These are phyloP conservation scores for Dendrobium officinale DNA, from an alignment of 106 monocot genomes.

Conservation along the genomic window DNA sequence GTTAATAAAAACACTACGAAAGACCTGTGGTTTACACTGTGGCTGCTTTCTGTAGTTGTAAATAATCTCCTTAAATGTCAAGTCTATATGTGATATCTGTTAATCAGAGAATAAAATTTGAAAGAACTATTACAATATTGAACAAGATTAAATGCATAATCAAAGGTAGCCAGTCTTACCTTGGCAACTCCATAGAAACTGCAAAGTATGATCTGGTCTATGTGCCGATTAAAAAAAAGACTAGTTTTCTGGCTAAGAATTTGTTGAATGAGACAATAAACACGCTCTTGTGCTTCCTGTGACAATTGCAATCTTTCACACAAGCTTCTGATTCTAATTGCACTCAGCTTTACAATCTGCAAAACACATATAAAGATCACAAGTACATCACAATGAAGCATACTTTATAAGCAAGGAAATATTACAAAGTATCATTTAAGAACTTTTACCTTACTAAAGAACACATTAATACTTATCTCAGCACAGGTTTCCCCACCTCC, in stretches of 20 bases:
- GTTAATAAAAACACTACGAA: slow-evolving; percentile 85
- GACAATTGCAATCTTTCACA: slow-evolving; percentile 76
- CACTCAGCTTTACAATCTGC: slow-evolving; percentile 73
- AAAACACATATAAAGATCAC: not conserved
- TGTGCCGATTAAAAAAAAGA: slow-evolving; percentile 91
- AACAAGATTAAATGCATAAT: not conserved
- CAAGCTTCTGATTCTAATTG: slow-evolving; percentile 85
- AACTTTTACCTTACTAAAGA: slow-evolving; percentile 72
- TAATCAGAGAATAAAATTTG: not conserved
- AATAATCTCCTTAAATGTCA: slow-evolving; percentile 96
- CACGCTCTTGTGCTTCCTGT: slow-evolving; percentile 58
- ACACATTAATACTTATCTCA: slow-evolving; percentile 74
- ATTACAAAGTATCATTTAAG: not conserved
- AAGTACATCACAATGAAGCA: not conserved
- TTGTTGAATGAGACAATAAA: slow-evolving; percentile 76
- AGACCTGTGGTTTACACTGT: slow-evolving; percentile 92
- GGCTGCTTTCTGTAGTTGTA: slow-evolving; percentile 84
- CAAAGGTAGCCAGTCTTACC: slow-evolving; percentile 20
- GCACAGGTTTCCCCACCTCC: slow-evolving; percentile 89
- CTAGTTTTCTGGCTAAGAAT: slow-evolving; percentile 64
- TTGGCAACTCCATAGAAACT: slow-evolving; percentile 92
- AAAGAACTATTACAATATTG: not conserved
- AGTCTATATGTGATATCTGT: slow-evolving; percentile 70
- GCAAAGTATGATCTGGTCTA: slow-evolving; percentile 93
- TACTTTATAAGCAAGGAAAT: not conserved